phyloP scores from a whole-genome alignment of 2,329 filamentous ascomycete genomes.

The Microdochium nivale region DNA sequence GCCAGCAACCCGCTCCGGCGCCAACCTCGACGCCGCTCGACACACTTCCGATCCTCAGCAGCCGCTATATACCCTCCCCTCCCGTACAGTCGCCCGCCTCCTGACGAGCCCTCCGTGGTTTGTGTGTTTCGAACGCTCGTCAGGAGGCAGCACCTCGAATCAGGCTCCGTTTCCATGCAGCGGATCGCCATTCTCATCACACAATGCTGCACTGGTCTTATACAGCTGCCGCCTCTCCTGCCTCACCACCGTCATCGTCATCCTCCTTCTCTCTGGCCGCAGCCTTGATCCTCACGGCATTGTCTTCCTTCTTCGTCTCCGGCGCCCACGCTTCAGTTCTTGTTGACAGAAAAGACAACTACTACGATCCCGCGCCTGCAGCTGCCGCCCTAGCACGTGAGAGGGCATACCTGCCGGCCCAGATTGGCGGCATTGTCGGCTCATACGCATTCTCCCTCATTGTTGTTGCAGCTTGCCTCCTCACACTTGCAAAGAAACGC shows the following conservation, averaged over 20 bases:
- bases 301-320: conserved; percentile 11
- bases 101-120: background rate
- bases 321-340: conserved; percentile 12
- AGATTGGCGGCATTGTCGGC: conserved; percentile 76
- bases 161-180: background rate
- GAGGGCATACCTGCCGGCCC: conserved; percentile 60
- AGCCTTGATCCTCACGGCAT: conserved; percentile 2
- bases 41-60: conserved; percentile 38
- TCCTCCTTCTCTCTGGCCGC: conserved; percentile 14
- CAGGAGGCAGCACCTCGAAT: conserved; percentile 29
- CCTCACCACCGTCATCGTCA: conserved; percentile 10
- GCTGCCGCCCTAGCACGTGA: conserved; percentile 52
- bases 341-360: conserved; percentile 20
- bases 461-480: conserved; percentile 59
- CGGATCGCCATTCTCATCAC: conserved; percentile 5
- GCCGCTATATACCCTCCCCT: conserved; percentile 49
- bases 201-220: conserved; percentile 23
- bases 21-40: conserved; percentile 26
- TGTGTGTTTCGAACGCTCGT: conserved; percentile 41
- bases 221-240: conserved; percentile 17
- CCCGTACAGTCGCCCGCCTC: conserved; percentile 16
- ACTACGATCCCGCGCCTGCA: conserved; percentile 45
- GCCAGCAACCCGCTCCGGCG: conserved; percentile 29
- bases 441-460: conserved; percentile 74
- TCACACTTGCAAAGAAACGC: conserved; percentile 49